Base-by-base conservation (phyloP, 768 basidiomycete genomes). In the Galerina marginata region DNA sequence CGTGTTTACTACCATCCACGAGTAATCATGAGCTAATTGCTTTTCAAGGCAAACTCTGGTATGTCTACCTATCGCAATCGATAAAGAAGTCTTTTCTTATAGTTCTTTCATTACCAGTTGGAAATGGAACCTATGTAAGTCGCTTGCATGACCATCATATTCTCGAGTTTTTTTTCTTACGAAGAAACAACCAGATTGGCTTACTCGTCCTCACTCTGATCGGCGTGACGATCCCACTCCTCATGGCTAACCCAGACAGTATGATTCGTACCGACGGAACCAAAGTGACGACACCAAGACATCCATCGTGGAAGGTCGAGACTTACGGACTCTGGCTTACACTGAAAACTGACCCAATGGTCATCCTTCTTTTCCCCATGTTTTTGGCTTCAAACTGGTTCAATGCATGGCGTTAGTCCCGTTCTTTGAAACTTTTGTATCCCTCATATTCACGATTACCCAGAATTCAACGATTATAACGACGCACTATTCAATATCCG, bases 381-480 rank as follows among this genome's bases (percentile, higher is more conserved):
- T 93, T 93, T 74, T 85, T 92, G 56, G 85, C 89, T 9, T 89
- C 87, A 43, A 93, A 93, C 72, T 93, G 89, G 84, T 92, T 92
- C 75, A 92, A 92, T 69, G 88, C 91, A 3, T 93, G 90, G 90
- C 91, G 90, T 91, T 59, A 68, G 87, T 72, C n/a, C 12, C 40
- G 16, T 25, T 42, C 16, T 52, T 25, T 33, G 16, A 9, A n/a
- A 25, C n/a, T 44, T 44, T 40, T 37, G 29, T 33, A 33, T 33
- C 29, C 12, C 6, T 45, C 39, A 86, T 23, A n/a, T 20, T 39
- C 23, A 40, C 47, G 14, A 16, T 42, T 48, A n/a, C 51, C 15
- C 88, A 91, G 88, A 93, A 73, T 89, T 90, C 75, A 92, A 90
- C 62, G 90, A 86, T 48, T 93, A 81, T 73, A 95, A 93, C 67